Evolutionary conservation across 2,329 filamentous ascomycete species (phyloP), one percentile per base, ranked within the genome.

Genomic region (Cytospora mali): DNA sequence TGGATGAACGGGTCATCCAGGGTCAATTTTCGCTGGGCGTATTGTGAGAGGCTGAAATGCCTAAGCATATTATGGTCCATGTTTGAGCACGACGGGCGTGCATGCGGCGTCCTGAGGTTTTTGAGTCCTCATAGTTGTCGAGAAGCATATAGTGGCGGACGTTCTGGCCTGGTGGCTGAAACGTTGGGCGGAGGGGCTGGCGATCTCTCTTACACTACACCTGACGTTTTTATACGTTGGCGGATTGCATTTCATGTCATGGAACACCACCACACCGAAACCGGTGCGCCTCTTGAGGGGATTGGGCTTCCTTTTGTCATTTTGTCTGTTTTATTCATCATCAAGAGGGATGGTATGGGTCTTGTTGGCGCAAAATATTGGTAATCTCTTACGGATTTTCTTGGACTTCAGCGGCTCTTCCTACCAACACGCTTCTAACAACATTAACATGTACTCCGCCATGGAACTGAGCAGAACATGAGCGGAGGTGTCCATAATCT

Each of bases 401-500:
- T 48, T 57, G 35, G 33, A 62, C 53, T 23, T 58, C 53, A 54
- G 56, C 55, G 61, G 49, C 29, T 31, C 48, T 54, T 63, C 25
- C 54, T 42, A 49, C 28, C 29, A 55, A 42, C 29, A n/a, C 14
- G 23, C 39, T 55, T 25, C 48, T 29, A 48, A 59, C 50, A n/a
- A 55, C 56, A 54, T 27, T 54, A 46, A 51, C 52, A 63, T 60
- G 60, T 51, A 62, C 39, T 59, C 27, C 55, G 27, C 50, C 55
- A 59, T 39, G 50, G 39, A 55, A 23, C 55, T 48, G 35, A 57
- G 18, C 49, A 60, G 28, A 59, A 55, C 48, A 63, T 60, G 57
- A 63, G 51, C 48, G 54, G 54, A 58, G 53, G 55, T 65, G 56
- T 65, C 49, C 64, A 65, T 63, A 63, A 59, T 16, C n/a, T 63